Base-by-base conservation (phyloP, 371 early-diverging fungal genomes). In the Dinochytrium kinnereticum region DNA sequence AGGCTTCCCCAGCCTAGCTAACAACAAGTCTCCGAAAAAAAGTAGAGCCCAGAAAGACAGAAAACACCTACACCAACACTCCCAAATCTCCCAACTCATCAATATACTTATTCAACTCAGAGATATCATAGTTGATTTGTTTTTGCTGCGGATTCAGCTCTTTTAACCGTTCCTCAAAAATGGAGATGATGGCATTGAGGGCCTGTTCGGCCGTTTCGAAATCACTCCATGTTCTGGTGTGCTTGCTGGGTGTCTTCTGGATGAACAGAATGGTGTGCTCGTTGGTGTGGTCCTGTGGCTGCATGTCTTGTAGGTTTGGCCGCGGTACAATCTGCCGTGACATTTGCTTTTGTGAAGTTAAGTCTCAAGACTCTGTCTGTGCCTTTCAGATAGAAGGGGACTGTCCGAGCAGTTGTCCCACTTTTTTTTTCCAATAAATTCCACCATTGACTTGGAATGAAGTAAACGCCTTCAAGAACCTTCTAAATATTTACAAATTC, bases 61-160 rank as follows among this genome's bases (percentile, higher is more conserved):
- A 61, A 61, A 15, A 31, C 30, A 61, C 61, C 34, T 34, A 61
- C 61, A 61, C 37, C 31, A 61, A 37, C 7, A 61, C 61, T 7
- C 61, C 61, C 37, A 61, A 34, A 61, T 61, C 61, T 24, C 61
- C 61, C 61, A 61, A 61, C 36, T 61, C 61, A 61, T 68, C 69
- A 49, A 68, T 68, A 26, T 30, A 68, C 49, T 68, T 68, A 40
- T 68, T 50, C 31, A 68, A 36, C 15, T 68, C 69, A 26, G 13
- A 13, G 15, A 68, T 51, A 51, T 68, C 69, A 49, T 68, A 68
- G 28, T 55, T 44, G 53, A 68, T 68, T 33, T 68, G 51, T 31
- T 51, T 40, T n/a, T 34, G 53, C 50, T 50, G 10, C 3, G 69
- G 69, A 51, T 68, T 68, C 50, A 51, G 17, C 30, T 68, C 69